Evolutionary conservation across 306 rosid genomes (phyloP).

Genomic region (Dryas drummondii): DNA sequence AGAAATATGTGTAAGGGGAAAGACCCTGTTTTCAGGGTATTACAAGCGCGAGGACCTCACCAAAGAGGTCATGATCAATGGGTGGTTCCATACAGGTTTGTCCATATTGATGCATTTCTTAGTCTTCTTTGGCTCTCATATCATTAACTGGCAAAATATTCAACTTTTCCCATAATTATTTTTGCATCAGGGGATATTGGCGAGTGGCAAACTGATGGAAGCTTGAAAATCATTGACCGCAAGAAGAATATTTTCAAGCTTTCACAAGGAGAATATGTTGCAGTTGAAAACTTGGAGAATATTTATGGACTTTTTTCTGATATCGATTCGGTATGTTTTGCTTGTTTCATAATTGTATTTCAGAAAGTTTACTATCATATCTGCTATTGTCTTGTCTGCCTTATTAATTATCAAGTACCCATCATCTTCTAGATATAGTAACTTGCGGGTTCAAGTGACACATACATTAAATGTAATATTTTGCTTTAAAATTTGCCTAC

Average conservation of each 20-base stretch:
- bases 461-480: background rate
- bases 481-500: background rate
- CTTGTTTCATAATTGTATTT: background rate
- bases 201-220: constrained; percentile 94
- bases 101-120: constrained; percentile 16
- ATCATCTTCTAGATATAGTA: background rate
- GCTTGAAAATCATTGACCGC: constrained; percentile 91
- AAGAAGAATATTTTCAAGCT: constrained; percentile 99
- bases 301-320: constrained; percentile 64
- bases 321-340: constrained; percentile 66
- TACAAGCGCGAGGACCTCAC: constrained; percentile 94
- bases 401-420: background rate
- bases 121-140: constrained; percentile 15
- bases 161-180: constrained; percentile 21
- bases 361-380: background rate
- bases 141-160: constrained; percentile 5
- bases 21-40: constrained; percentile 85
- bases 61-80: constrained; percentile 73
- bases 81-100: constrained; percentile 97
- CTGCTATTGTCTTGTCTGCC: background rate
- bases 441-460: background rate
- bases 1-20: constrained; percentile 81
- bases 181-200: constrained; percentile 84
- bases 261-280: constrained; percentile 98
- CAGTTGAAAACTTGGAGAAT: constrained; percentile 95